Evolutionary conservation across 129 eudicot species (phyloP).

Genomic region (Lonicera japonica): DNA sequence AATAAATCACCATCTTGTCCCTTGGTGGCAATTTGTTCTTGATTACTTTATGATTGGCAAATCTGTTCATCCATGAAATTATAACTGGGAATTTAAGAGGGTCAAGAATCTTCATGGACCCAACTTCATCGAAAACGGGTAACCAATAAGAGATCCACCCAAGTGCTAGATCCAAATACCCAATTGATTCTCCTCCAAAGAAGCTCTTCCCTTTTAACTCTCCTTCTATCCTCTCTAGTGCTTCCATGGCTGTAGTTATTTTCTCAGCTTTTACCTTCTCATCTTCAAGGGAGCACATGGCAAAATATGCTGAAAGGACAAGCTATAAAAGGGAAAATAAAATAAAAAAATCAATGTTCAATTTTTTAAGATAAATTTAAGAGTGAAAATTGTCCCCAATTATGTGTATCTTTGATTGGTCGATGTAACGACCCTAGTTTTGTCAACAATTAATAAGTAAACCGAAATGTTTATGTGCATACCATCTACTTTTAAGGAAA

Average conservation of each 20-base stretch:
- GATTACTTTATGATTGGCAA: slow-evolving; percentile 15
- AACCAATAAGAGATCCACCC: slow-evolving; percentile 17
- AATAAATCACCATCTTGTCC: slow-evolving; percentile 8
- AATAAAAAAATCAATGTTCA: background rate
- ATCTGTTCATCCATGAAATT: slow-evolving; percentile 15
- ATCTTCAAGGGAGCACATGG: slow-evolving; percentile 11
- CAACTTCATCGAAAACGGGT: slow-evolving; percentile 17
- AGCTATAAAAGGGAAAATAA: background rate
- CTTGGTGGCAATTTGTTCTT: slow-evolving; percentile 18
- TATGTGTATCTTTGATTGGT: too few species aligned
- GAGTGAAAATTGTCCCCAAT: background rate
- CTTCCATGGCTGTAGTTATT: slow-evolving; percentile 11
- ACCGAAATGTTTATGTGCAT: too few species aligned
- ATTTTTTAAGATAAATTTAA: too few species aligned
- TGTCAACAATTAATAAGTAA: too few species aligned
- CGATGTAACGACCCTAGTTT: too few species aligned
- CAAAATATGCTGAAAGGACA: background rate
- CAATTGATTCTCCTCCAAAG: slow-evolving; percentile 34
- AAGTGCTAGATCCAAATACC: slow-evolving; percentile 18
- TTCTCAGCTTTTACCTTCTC: slow-evolving; percentile 14
- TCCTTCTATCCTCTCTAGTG: slow-evolving; percentile 17
- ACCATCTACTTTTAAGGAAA: too few species aligned
- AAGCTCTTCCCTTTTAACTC: slow-evolving; percentile 13
- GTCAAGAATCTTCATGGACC: slow-evolving; percentile 16
- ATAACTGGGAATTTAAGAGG: slow-evolving; percentile 18